Evolutionary conservation across 2,329 filamentous ascomycete genomes (phyloP).

Genomic region (Colletotrichum incanum): DNA sequence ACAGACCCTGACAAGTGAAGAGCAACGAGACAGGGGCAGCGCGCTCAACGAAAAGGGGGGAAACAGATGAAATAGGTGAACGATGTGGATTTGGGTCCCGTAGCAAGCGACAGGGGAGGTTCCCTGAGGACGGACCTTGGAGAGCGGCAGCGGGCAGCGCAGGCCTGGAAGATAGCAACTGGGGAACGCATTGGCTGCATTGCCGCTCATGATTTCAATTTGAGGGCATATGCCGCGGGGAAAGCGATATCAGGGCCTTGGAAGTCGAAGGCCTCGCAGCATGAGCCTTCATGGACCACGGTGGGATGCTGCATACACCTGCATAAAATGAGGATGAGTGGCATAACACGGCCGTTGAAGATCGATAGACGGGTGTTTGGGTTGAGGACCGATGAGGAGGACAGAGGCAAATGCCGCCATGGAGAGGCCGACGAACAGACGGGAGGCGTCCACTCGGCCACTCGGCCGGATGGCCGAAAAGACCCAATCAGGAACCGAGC

Average conservation of each 20-base stretch:
- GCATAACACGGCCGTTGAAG: constrained; percentile 15
- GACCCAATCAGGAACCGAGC: constrained; percentile 23
- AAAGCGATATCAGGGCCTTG: constrained; percentile 24
- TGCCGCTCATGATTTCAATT: constrained; percentile 40
- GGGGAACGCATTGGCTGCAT: constrained; percentile 34
- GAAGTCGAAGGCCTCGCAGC: not conserved
- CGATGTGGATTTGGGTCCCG: constrained; percentile 25
- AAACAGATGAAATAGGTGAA: constrained; percentile 13
- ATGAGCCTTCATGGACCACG: constrained; percentile 8
- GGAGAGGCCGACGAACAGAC: constrained; percentile 7
- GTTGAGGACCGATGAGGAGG: not conserved
- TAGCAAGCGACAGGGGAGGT: constrained; percentile 15
- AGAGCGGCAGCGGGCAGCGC: constrained; percentile 26
- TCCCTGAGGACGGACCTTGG: constrained; percentile 4
- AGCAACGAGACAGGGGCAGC: constrained; percentile 8
- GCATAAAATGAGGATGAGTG: constrained; percentile 7
- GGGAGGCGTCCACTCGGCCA: constrained; percentile 9
- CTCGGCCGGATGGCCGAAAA: constrained; percentile 36
- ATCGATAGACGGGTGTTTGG: constrained; percentile 12
- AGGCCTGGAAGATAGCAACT: constrained; percentile 9
- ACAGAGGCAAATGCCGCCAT: constrained; percentile 12
- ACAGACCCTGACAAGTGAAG: constrained; percentile 15
- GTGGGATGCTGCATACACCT: not conserved
- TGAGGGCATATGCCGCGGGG: constrained; percentile 25
- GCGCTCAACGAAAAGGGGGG: constrained; percentile 23